Conservation (phyloP, 139 green algal genomes). For the Zygnema cylindricum region DNA sequence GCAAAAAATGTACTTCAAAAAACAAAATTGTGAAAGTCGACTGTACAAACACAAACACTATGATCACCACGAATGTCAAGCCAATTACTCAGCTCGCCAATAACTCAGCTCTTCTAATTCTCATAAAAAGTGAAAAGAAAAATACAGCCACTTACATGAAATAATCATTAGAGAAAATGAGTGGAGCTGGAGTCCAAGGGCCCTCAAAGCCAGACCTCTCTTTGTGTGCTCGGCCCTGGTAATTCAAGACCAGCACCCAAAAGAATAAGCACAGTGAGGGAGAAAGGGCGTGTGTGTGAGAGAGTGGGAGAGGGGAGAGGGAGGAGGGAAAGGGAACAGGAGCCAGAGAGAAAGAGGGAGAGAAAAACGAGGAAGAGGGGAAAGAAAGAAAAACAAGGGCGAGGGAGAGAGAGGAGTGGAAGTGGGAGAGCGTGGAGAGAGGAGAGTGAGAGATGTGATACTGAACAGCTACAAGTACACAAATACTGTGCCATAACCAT, state of each 20-base stretch:
- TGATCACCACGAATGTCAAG: too few relatives aligned
- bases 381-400: not conserved
- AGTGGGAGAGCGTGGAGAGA: not conserved
- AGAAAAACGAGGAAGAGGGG: not conserved
- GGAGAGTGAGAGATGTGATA: not conserved
- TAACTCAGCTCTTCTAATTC: too few relatives aligned
- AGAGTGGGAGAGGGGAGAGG: not conserved
- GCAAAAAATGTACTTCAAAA: too few relatives aligned
- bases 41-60: too few relatives aligned
- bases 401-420: not conserved
- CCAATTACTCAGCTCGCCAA: too few relatives aligned
- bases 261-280: not conserved
- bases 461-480: too few relatives aligned
- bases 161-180: slow-evolving; percentile 70
- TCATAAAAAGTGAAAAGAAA: not conserved
- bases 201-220: slow-evolving; percentile 36
- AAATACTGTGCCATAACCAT: too few relatives aligned
- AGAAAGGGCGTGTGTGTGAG: too few relatives aligned
- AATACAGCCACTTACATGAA: slow-evolving; percentile 62
- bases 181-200: slow-evolving; percentile 65
- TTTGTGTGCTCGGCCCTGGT: slow-evolving; percentile 17
- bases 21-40: too few relatives aligned
- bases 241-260: too few relatives aligned
- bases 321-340: not conserved
- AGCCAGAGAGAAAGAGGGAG: not conserved